phyloP scores from a whole-genome alignment of 2,329 filamentous ascomycete species.

The Myriangium duriaei region DNA sequence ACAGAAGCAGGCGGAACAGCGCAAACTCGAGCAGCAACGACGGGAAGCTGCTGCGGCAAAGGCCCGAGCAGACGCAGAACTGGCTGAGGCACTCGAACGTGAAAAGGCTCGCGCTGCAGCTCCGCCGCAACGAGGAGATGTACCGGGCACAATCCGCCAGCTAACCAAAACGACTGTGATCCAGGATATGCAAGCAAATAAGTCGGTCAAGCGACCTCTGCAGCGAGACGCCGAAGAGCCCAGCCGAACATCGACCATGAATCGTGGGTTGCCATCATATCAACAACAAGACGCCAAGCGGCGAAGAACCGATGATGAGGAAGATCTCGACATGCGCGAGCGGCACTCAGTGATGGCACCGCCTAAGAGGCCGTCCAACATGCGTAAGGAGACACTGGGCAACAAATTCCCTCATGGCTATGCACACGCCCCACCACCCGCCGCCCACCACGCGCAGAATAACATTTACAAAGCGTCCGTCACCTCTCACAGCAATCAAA shows the following conservation, averaged over 20 bases:
- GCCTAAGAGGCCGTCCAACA: constrained; percentile 68
- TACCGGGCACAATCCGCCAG: constrained; percentile 39
- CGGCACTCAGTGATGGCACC: constrained; percentile 63
- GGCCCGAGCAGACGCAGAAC: constrained; percentile 4
- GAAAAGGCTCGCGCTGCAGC: constrained; percentile 18
- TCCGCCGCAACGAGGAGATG: constrained; percentile 31
- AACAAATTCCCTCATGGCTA: constrained; percentile 53
- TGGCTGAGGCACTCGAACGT: constrained; percentile 8
- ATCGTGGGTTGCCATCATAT: constrained; percentile 36
- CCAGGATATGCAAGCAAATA: constrained; percentile 47
- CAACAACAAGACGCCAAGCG: constrained; percentile 67
- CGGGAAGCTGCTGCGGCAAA: constrained; percentile 35
- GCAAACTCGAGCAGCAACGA: constrained; percentile 34
- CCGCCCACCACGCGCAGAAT: constrained; percentile 29
- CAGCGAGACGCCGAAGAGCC: constrained; percentile 51
- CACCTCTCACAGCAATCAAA: constrained; percentile 46
- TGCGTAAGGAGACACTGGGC: constrained; percentile 49
- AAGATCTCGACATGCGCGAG: constrained; percentile 46
- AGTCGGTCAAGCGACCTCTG: constrained; percentile 60
- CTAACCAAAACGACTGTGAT: constrained; percentile 49
- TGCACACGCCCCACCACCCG: constrained; percentile 43
- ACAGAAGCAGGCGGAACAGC: constrained; percentile 25
- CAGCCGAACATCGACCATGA: constrained; percentile 41
- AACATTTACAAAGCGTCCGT: constrained; percentile 53
- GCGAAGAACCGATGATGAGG: constrained; percentile 61